phyloP scores from a whole-genome alignment of 176 grass and related monocot genomes.

The Bothriochloa decipiens region DNA sequence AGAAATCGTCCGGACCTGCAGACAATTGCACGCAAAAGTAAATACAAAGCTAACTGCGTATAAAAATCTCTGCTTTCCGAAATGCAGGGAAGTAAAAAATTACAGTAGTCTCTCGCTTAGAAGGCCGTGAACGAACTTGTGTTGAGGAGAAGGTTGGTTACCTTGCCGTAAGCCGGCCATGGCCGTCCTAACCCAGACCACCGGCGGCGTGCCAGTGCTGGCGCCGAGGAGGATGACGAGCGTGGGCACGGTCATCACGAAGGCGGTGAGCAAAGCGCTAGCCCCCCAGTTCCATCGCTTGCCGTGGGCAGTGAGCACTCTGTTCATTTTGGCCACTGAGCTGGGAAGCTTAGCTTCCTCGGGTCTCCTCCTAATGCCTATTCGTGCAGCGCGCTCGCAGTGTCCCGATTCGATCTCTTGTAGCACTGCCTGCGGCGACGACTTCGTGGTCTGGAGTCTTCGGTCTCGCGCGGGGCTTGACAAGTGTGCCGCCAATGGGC shows the following conservation, averaged over 20 bases:
- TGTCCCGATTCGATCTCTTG: not conserved
- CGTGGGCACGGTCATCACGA: slow-evolving; percentile 10
- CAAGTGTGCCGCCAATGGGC: not conserved
- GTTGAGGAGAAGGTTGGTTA: not conserved
- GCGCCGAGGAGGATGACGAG: slow-evolving; percentile 32
- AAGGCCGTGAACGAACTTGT: not conserved
- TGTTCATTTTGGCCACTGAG: not conserved
- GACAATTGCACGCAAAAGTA: not conserved
- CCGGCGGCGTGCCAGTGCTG: not conserved
- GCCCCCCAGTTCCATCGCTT: slow-evolving; percentile 13
- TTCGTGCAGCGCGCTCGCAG: not conserved
- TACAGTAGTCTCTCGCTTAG: too few species aligned
- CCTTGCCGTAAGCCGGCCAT: slow-evolving; percentile 5
- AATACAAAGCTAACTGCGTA: too few species aligned
- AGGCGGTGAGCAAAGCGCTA: slow-evolving; percentile 1
- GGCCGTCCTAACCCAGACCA: slow-evolving; percentile 25
- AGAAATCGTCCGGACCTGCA: not conserved
- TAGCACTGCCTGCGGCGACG: not conserved
- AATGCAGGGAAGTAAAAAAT: too few species aligned
- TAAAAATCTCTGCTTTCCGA: too few species aligned
- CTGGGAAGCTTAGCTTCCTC: not conserved
- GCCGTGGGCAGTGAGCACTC: slow-evolving; percentile 15
- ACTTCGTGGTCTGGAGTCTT: not conserved
- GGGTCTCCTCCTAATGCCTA: not conserved
- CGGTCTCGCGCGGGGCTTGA: not conserved